Percentiles rank a stretch among this genome's conserved stretches.
These are phyloP conservation scores for Leccinum longicurvipes DNA, from an alignment of 768 basidiomycete genomes.

Conservation along the genomic window DNA sequence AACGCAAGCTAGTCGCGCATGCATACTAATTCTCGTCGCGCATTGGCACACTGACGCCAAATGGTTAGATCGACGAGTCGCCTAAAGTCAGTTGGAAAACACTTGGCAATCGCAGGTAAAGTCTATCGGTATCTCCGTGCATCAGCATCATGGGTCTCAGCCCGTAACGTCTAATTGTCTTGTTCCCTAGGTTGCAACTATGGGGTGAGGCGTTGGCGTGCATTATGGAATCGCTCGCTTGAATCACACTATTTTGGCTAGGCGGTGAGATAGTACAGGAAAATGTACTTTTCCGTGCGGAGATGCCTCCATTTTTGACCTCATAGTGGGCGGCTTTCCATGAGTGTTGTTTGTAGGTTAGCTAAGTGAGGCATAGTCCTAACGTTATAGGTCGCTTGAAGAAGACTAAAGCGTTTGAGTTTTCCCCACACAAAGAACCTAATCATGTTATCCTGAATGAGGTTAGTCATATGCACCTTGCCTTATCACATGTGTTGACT, in stretches of 20 bases:
- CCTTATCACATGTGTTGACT: constrained; percentile 11
- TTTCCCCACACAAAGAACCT: constrained; percentile 61
- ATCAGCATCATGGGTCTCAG: neutral
- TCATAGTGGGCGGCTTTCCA: constrained; percentile 49
- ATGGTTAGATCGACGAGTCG: constrained; percentile 63
- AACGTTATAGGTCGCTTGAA: constrained; percentile 70
- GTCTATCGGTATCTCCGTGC: neutral
- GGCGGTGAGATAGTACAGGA: constrained; percentile 75
- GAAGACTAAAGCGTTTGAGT: constrained; percentile 58
- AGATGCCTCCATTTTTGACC: constrained; percentile 67
- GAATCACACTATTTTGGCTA: constrained; percentile 23
- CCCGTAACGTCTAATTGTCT: neutral
- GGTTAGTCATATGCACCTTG: constrained; percentile 35
- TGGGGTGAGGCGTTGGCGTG: constrained; percentile 50
- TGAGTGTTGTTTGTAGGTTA: constrained; percentile 1
- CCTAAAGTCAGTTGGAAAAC: constrained; percentile 84
- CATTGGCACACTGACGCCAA: constrained; percentile 16
- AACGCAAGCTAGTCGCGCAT: neutral
- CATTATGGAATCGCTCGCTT: neutral
- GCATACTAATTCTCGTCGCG: neutral
- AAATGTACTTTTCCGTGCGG: constrained; percentile 63
- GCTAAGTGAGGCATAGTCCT: constrained; percentile 51
- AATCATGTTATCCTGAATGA: constrained; percentile 93
- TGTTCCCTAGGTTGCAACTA: constrained; percentile 55
- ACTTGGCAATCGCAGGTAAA: constrained; percentile 26